Percentiles rank a stretch among this genome's conserved stretches.
These are phyloP conservation scores for Colletotrichum graminicola DNA, from an alignment of 2,329 filamentous ascomycete genomes.

Conservation along the genomic window DNA sequence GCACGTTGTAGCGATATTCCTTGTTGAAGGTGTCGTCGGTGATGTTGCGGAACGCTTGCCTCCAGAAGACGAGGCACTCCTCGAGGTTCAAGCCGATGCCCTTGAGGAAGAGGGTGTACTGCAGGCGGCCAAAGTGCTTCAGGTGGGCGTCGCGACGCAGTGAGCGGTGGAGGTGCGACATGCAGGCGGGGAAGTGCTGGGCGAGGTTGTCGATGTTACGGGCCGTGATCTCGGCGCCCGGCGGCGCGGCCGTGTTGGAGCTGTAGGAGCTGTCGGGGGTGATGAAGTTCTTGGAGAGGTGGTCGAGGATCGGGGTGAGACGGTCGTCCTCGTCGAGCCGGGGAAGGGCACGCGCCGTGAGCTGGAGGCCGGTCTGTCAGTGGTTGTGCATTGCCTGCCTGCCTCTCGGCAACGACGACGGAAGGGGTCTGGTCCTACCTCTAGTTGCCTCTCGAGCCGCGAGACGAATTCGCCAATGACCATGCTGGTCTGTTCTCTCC, in stretches of 20 bases:
- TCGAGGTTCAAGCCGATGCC: conserved; percentile 93
- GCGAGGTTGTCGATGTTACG: conserved; percentile 84
- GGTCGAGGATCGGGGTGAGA: conserved; percentile 74
- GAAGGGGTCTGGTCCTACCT: conserved; percentile 51
- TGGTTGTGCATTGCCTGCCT: background rate
- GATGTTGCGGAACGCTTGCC: conserved; percentile 84
- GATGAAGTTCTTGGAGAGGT: conserved; percentile 96
- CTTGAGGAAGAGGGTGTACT: conserved; percentile 97
- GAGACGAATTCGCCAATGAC: conserved; percentile 88
- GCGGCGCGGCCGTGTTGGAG: conserved; percentile 71
- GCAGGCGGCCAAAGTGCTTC: conserved; percentile 92
- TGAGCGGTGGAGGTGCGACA: conserved; percentile 89
- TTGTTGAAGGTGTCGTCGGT: conserved; percentile 97
- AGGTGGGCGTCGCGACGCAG: conserved; percentile 90
- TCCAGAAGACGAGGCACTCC: conserved; percentile 93
- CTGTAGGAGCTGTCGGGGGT: conserved; percentile 88
- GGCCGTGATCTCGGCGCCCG: conserved; percentile 81
- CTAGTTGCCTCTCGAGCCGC: conserved; percentile 83
- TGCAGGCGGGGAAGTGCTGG: conserved; percentile 89
- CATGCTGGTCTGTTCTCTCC: conserved; percentile 88
- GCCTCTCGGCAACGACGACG: background rate
- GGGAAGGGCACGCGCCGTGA: conserved; percentile 91
- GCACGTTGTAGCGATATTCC: conserved; percentile 96
- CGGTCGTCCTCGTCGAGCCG: conserved; percentile 97
- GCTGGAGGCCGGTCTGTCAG: conserved; percentile 57